Evolutionary conservation across 805 yeast species (phyloP).

Genomic region (Komagataella pastoris): DNA sequence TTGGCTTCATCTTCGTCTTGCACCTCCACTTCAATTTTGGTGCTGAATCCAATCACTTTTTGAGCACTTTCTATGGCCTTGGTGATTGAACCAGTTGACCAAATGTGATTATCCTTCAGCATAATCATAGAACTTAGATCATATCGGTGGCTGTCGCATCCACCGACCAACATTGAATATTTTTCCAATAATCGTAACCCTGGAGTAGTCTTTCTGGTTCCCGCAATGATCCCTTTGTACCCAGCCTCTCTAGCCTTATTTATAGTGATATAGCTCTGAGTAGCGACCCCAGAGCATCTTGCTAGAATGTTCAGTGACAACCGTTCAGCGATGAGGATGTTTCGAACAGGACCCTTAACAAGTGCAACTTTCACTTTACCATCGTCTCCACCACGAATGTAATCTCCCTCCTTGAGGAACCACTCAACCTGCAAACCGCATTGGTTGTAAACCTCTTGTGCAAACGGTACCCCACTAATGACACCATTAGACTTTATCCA

Average conservation of each 20-base stretch:
- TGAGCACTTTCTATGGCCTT: constrained; percentile 69
- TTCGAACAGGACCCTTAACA: constrained; percentile 70
- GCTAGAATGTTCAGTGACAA: constrained; percentile 73
- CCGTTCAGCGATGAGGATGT: constrained; percentile 74
- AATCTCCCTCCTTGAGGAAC: constrained; percentile 61
- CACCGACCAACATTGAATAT: constrained; percentile 92
- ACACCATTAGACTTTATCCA: constrained; percentile 75
- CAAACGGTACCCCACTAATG: constrained; percentile 81
- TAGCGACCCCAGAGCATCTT: constrained; percentile 80
- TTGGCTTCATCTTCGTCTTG: constrained; percentile 74
- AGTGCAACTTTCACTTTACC: constrained; percentile 64
- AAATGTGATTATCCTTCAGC: constrained; percentile 89
- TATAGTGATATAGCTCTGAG: constrained; percentile 48
- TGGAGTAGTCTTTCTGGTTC: constrained; percentile 96
- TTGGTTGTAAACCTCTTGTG: constrained; percentile 69
- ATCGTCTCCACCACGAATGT: constrained; percentile 16
- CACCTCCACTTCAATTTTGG: constrained; percentile 88
- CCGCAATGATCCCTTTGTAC: constrained; percentile 78
- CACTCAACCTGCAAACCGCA: constrained; percentile 63
- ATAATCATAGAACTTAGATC: constrained; percentile 90
- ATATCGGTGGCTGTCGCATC: constrained; percentile 85
- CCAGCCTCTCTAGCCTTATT: constrained; percentile 53
- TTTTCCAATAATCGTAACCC: constrained; percentile 83
- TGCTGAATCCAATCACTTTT: constrained; percentile 74
- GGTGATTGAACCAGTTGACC: constrained; percentile 88